A percentile compares a stretch with the other conserved stretches of the same genome.
Evolutionary conservation across 148 eudicot species (phyloP).

Genomic region (Camellia japonica): DNA sequence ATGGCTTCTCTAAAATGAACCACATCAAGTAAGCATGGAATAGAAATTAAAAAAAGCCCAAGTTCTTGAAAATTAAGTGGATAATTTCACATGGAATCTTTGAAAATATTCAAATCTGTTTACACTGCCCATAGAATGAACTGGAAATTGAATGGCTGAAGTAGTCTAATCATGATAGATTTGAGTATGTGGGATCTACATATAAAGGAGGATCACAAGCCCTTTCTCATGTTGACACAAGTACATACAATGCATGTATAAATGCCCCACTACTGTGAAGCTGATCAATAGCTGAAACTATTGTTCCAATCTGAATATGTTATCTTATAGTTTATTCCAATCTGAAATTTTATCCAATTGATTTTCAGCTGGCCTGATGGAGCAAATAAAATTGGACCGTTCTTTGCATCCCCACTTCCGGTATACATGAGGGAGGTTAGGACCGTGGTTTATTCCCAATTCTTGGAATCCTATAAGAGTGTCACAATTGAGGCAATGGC

Average conservation of each 20-base stretch:
- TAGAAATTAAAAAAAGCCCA: background rate
- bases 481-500: constrained; percentile 99
- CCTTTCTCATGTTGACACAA: background rate
- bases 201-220: background rate
- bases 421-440: constrained; percentile 96
- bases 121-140: background rate
- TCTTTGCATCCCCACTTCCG: constrained; percentile 91
- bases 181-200: background rate
- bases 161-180: background rate
- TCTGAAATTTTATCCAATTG: background rate
- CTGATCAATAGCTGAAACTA: background rate
- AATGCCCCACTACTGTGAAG: background rate
- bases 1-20: background rate
- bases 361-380: constrained; percentile 79
- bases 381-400: constrained; percentile 87
- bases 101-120: too few species aligned
- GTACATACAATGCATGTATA: background rate
- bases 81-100: background rate
- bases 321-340: background rate
- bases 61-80: background rate
- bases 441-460: constrained; percentile 90
- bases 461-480: constrained; percentile 94
- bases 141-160: background rate
- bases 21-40: background rate
- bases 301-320: background rate